A percentile compares a stretch with the other conserved stretches of the same genome.
phyloP scores from a whole-genome alignment of 306 rosid species.

The Styphnolobium japonicum region DNA sequence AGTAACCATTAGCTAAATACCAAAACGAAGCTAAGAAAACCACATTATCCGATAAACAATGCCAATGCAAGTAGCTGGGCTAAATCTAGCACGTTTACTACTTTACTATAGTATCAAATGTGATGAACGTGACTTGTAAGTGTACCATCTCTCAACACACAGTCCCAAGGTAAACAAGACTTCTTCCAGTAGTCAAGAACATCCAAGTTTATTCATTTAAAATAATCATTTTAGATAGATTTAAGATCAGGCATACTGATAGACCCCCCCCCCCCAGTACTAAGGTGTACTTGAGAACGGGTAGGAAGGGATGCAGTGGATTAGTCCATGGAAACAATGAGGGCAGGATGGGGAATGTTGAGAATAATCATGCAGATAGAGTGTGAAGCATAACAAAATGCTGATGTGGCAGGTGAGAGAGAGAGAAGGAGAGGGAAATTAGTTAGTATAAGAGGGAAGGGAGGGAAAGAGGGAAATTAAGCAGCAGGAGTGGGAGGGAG shows the following conservation, averaged over 20 bases:
- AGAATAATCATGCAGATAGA: too few relatives aligned
- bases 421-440: too few relatives aligned
- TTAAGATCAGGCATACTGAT: constrained; percentile 7
- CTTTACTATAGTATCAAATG: not conserved
- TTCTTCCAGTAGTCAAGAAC: not conserved
- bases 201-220: not conserved
- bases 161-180: not conserved
- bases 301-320: too few relatives aligned
- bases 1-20: not conserved
- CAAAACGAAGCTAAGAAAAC: not conserved
- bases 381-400: too few relatives aligned
- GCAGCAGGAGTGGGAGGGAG: too few relatives aligned
- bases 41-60: not conserved
- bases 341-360: too few relatives aligned
- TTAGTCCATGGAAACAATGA: too few relatives aligned
- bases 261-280: too few relatives aligned
- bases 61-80: not conserved
- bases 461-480: too few relatives aligned
- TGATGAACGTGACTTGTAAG: not conserved
- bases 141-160: not conserved
- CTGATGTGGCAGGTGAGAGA: too few relatives aligned
- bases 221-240: constrained; percentile 10
- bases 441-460: too few relatives aligned
- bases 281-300: too few relatives aligned
- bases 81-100: not conserved